Base-by-base conservation (phyloP, 306 rosid species). In the Glycyrrhiza uralensis region DNA sequence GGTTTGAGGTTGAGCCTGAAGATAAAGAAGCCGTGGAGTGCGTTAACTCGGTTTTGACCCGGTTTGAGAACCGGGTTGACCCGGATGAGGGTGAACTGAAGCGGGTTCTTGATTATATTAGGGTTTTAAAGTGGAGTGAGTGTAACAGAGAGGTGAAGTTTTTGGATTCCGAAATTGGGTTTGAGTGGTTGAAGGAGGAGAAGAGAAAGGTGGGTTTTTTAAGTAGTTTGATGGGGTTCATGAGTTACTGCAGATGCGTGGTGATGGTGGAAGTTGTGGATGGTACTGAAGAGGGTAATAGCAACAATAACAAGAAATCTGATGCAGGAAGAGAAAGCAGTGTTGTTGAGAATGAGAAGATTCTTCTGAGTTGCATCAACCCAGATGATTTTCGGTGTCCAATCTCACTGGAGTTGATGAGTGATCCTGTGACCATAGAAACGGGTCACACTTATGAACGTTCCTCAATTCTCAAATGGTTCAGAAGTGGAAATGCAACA, bases 391-490 rank as follows among this genome's bases (percentile, higher is more conserved):
- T 94, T 56, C 81, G 85, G 66, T 94, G 99, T 69, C 96, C 99
- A 18, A 91, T 94, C 35, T 80, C 98, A 14, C 59, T 94, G 6
- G 97, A 94, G 20, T 52, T 89, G 69, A 91, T 94, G 96, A 68
- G 32, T 56, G 97, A 94, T 74, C 97, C 99, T 0, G 96, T 94
- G 72, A 89, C 91, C 0, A 69, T 94, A 8, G 73, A 76, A 51
- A 87, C 99, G 0, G 96, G 99, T 64, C 99, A 94, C 0, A 89
- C 84, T 20, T 94, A 94, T 32, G 99, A 94, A 74, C 95, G 96
- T 2, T 61, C 86, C 6, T 94, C 97, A n/a, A 94, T 94, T 81
- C 64, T 75, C 47, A 91, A 84, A 60, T 94, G 97, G 99, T 87
- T 94, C 13, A 69, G 45, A 11, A 72, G 87, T 8, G 97, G 88